phyloP scores from a whole-genome alignment of 108 stramenopile species.

The Mediolabrus comicus region DNA sequence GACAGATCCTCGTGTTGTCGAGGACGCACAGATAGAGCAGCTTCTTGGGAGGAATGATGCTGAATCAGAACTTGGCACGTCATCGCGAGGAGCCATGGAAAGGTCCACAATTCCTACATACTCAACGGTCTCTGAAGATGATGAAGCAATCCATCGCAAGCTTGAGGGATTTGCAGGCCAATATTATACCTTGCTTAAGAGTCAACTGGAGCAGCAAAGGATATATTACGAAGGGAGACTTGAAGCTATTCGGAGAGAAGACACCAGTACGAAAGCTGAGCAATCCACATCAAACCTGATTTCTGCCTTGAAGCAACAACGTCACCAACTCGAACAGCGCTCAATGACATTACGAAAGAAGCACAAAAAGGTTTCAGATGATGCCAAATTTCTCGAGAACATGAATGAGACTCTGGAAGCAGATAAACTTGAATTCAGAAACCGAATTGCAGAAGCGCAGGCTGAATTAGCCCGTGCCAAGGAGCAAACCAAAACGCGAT shows the following conservation, averaged over 20 bases:
- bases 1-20: conserved; percentile 63
- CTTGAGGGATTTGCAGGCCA: conserved; percentile 85
- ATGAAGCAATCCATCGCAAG: conserved; percentile 88
- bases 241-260: conserved; percentile 67
- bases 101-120: conserved; percentile 63
- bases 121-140: conserved; percentile 73
- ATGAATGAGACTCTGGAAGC: conserved; percentile 80
- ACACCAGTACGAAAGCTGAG: conserved; percentile 4
- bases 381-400: conserved; percentile 63
- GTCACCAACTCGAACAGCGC: conserved; percentile 70
- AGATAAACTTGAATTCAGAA: conserved; percentile 59
- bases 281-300: conserved; percentile 56
- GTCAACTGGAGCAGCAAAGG: conserved; percentile 90
- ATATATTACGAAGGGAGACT: conserved; percentile 84
- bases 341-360: conserved; percentile 54
- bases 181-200: conserved; percentile 87
- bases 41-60: conserved; percentile 14
- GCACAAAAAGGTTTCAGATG: conserved; percentile 55
- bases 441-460: conserved; percentile 59
- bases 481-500: conserved; percentile 42
- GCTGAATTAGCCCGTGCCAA: conserved; percentile 46
- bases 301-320: conserved; percentile 75
- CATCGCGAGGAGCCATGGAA: conserved; percentile 48
- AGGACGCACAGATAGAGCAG: conserved; percentile 27
- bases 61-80: conserved; percentile 2